Conservation (phyloP, 768 basidiomycete species). For the Kwoniella shandongensis region DNA sequence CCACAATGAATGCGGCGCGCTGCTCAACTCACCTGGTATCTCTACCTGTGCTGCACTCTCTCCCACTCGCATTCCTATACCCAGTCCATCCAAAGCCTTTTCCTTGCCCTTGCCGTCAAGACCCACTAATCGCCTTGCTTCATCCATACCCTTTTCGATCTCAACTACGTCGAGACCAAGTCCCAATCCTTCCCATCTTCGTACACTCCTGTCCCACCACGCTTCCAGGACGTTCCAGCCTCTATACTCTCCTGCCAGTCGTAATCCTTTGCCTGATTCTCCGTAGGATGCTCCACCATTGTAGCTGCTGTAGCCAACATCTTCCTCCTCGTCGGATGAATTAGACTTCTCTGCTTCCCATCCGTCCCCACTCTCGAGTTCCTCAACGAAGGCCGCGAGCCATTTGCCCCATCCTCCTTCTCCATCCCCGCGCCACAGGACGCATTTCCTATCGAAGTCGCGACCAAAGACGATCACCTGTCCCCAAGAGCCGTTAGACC, state of each 20-base stretch:
- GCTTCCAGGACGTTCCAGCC: conserved; percentile 93
- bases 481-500: conserved; percentile 63
- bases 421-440: conserved; percentile 89
- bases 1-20: not conserved
- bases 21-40: conserved; percentile 46
- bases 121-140: conserved; percentile 42
- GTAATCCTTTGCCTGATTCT: conserved; percentile 68
- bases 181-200: conserved; percentile 81
- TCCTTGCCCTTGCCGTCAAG: conserved; percentile 27
- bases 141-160: conserved; percentile 40
- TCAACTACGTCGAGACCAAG: conserved; percentile 61
- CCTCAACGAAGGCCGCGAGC: conserved; percentile 86
- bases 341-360: conserved; percentile 67
- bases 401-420: conserved; percentile 91
- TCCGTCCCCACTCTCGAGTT: conserved; percentile 84
- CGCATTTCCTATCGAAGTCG: conserved; percentile 97
- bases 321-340: conserved; percentile 52
- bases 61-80: conserved; percentile 44
- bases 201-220: conserved; percentile 83
- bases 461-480: conserved; percentile 99
- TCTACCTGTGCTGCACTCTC: conserved; percentile 46
- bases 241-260: conserved; percentile 78
- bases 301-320: conserved; percentile 51
- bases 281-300: conserved; percentile 62
- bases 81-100: conserved; percentile 32